Percentiles rank a stretch among this genome's conserved stretches.
phyloP scores from a whole-genome alignment of 2,329 filamentous ascomycete species.

The Decorospora gaudefroyi region DNA sequence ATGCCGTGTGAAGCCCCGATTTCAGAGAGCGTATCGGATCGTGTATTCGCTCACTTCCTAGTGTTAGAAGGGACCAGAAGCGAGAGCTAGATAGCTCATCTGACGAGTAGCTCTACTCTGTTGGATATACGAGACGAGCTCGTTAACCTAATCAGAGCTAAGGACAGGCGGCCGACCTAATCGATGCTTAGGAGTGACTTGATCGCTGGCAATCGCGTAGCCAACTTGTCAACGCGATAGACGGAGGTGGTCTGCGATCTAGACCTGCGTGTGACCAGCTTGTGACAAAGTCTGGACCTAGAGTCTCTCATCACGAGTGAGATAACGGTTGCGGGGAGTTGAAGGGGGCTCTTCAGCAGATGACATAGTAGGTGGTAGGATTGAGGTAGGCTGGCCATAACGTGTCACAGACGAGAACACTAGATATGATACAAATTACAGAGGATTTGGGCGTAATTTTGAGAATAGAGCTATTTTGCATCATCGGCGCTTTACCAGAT shows the following conservation, averaged over 20 bases:
- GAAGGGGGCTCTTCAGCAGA: background rate
- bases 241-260: background rate
- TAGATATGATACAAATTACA: background rate
- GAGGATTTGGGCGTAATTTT: background rate
- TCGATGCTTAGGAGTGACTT: conserved; percentile 3
- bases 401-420: background rate
- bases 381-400: background rate
- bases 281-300: background rate
- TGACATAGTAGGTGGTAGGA: background rate
- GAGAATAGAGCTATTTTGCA: background rate
- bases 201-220: background rate
- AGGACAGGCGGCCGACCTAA: background rate
- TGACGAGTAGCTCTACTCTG: background rate
- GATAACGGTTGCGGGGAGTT: background rate
- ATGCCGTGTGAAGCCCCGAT: conserved; percentile 1
- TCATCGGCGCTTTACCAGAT: background rate
- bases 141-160: background rate
- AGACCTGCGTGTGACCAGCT: conserved; percentile 1
- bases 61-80: background rate
- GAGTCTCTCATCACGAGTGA: conserved; percentile 2
- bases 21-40: conserved; percentile 2
- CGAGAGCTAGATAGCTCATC: conserved; percentile 5
- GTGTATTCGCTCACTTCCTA: conserved; percentile 2
- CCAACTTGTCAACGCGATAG: conserved; percentile 3
- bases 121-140: background rate